phyloP scores from a whole-genome alignment of 1,139 yeast genomes.

The Lodderomyces parapsilosis region DNA sequence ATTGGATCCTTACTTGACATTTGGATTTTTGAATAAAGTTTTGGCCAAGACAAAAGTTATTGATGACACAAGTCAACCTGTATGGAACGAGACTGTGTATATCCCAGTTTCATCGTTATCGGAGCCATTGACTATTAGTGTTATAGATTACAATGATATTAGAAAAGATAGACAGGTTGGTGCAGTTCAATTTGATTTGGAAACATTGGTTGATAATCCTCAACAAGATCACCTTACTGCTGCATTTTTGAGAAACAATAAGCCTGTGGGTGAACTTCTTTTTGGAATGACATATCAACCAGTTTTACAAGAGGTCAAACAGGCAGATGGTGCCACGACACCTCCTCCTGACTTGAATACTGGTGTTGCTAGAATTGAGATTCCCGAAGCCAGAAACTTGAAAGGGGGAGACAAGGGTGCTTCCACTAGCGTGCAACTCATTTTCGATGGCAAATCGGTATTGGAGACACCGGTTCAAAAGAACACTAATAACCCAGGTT shows the following conservation, averaged over 20 bases:
- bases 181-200: slow-evolving; percentile 71
- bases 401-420: slow-evolving; percentile 44
- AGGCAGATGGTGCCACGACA: slow-evolving; percentile 81
- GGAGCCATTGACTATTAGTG: slow-evolving; percentile 72
- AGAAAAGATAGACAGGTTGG: slow-evolving; percentile 85
- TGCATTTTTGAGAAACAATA: slow-evolving; percentile 73
- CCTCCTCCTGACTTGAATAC: slow-evolving; percentile 93
- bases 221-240: slow-evolving; percentile 52
- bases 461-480: slow-evolving; percentile 58
- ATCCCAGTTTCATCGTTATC: slow-evolving; percentile 72
- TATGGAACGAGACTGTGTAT: slow-evolving; percentile 78
- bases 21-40: slow-evolving; percentile 56
- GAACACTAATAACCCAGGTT: slow-evolving; percentile 65
- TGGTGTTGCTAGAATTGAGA: slow-evolving; percentile 71
- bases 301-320: slow-evolving; percentile 68
- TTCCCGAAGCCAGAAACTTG: slow-evolving; percentile 54
- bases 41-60: slow-evolving; percentile 68
- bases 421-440: slow-evolving; percentile 70
- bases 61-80: slow-evolving; percentile 65
- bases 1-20: slow-evolving; percentile 84
- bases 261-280: slow-evolving; percentile 70
- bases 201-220: slow-evolving; percentile 55
- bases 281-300: slow-evolving; percentile 79
- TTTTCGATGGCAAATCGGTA: slow-evolving; percentile 58
- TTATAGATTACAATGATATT: slow-evolving; percentile 72